Base-by-base conservation (phyloP, 2,329 filamentous ascomycete genomes). In the Ophiostoma perfectum region DNA sequence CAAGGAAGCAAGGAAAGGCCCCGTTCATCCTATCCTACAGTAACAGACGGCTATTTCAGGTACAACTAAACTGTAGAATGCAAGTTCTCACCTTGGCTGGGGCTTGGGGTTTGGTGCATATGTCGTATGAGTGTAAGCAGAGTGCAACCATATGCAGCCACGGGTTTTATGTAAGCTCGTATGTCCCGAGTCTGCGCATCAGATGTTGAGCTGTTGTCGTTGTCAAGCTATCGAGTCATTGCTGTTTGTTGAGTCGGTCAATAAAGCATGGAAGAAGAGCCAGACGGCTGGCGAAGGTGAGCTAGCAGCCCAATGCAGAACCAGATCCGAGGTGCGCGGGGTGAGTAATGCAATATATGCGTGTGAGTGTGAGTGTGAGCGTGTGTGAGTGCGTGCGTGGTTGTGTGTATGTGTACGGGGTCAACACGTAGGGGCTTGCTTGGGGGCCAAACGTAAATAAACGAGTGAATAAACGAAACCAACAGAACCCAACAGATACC, bases 371-470 rank as follows among this genome's bases (percentile, higher is more conserved):
- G 47, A n/a, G 47, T 18, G n/a, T 55, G 18, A 8, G n/a, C 47
- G 11, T 55, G 4, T 45, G 14, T 16, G 11, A 49, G 45, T 49
- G 45, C 16, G 45, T 49, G 16, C 16, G 27, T 60, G 7, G 42
- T 44, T 44, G 18, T 55, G 18, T 55, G 18, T 47, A 14, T 47
- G 14, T 55, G 49, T 11, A 27, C n/a, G 47, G 47, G 18, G 47
- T 27, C n/a, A 27, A 16, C 27, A 52, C 14, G 55, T 27, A 27
- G 27, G 27, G 27, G 27, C 27, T 27, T 2, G 27, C 55, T 60
- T 60, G 55, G 55, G 55, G 55, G 55, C 55, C 55, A 38, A 60
- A 39, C 36, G 27, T 38, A 60, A 38, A 36, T 60, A 60, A 60
- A 60, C 55, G 55, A 60, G 55, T 38, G 3, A 38, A 60, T 60